Evolutionary conservation across 306 rosid species (phyloP), one percentile per base, ranked within the genome.

Genomic region (Vachellia pachyceras): DNA sequence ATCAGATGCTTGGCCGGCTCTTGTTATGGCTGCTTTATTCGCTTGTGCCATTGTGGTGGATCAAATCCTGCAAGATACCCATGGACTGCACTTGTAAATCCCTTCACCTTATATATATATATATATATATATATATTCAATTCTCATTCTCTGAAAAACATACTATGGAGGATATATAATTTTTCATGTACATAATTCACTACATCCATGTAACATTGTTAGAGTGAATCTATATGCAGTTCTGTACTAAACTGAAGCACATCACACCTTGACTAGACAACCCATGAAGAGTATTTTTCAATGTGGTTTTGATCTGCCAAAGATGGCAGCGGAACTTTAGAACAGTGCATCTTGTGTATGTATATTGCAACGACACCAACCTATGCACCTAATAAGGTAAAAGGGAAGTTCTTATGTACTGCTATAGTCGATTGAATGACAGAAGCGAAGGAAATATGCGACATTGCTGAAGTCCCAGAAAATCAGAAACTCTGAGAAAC

Each of bases 1-100:
- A 35, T 82, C 86, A 49, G 79, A 83, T 60, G 79, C 86, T 54
- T 89, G 87, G 87, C 89, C 89, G 15, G 68, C 91, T 46, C 90
- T 91, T 45, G 54, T 89, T 73, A 82, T 88, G 71, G 85, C 83
- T 68, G 91, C 89, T 75, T 81, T 90, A 54, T 83, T 91, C 77
- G 90, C 91, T 20, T 88, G 87, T 71, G 91, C 84, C 72, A 82
- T 93, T 17, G 83, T 89, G 75, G 81, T 77, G 35, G 92, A 88
- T 78, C 89, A 91, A 86, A 64, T 93, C 76, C 72, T 92, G 47
- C 92, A 82, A 78, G 90, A 91, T 83, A 79, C 89, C 46, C 81
- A 85, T 73, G 68, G 76, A 68, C 74, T 89, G 39, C 80, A 45
- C 41, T 37, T 40, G 47, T 84, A 76, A 79, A 23, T 18, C 37